phyloP scores from a whole-genome alignment of 2,329 filamentous ascomycete species.

The Rhinocladiella similis region DNA sequence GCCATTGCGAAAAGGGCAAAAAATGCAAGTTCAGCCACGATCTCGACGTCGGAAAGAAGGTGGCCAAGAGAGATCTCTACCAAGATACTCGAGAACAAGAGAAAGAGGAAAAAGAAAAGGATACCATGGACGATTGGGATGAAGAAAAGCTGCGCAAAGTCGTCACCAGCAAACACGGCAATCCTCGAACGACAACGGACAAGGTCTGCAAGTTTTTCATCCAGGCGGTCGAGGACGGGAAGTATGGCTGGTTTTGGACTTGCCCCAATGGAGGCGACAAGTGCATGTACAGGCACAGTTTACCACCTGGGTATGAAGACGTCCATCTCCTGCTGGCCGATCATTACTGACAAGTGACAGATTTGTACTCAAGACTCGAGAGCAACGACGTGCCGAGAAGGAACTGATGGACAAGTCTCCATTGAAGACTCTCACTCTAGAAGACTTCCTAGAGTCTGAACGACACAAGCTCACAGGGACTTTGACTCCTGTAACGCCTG shows the following conservation, averaged over 20 bases:
- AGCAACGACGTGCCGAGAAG: conserved; percentile 93
- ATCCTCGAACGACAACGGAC: conserved; percentile 90
- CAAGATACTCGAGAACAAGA: conserved; percentile 76
- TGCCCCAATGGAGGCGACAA: conserved; percentile 96
- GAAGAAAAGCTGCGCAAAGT: conserved; percentile 92
- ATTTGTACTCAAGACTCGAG: conserved; percentile 96
- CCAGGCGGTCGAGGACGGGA: conserved; percentile 93
- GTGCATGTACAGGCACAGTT: conserved; percentile 97
- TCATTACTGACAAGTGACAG: conserved; percentile 46
- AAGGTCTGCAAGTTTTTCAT: conserved; percentile 99
- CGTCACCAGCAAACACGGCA: conserved; percentile 93
- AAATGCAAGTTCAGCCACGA: conserved; percentile 99
- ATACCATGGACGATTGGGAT: conserved; percentile 96
- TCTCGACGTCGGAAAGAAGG: conserved; percentile 82
- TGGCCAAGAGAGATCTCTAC: conserved; percentile 89
- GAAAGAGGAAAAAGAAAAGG: conserved; percentile 70
- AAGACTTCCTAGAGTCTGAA: conserved; percentile 96
- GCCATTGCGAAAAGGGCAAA: conserved; percentile 92
- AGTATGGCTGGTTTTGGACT: conserved; percentile 99
- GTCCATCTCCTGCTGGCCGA: conserved; percentile 6
- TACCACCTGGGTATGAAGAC: conserved; percentile 81
- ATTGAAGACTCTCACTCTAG: conserved; percentile 87
- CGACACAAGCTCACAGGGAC: conserved; percentile 90
- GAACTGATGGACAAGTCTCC: conserved; percentile 94
- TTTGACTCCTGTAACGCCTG: conserved; percentile 88